Conservation (phyloP, 208 protist genomes). For the Leishmania martiniquensis region DNA sequence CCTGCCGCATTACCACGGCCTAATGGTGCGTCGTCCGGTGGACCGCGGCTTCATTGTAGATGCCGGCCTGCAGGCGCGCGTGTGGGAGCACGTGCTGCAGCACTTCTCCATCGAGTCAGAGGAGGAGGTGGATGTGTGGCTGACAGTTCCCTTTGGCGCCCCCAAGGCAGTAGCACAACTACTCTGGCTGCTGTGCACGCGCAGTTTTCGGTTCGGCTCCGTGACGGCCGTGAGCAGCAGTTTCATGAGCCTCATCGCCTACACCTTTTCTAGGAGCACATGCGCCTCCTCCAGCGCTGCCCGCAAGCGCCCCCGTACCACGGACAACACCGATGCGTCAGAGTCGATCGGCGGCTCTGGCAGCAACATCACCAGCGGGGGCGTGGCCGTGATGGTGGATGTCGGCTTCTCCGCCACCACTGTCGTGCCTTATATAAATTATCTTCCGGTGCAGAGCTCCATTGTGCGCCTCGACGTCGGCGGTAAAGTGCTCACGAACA, state of each 20-base stretch:
- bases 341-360: background rate
- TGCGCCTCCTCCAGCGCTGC: background rate
- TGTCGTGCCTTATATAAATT: conserved; percentile 77
- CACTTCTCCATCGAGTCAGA: conserved; percentile 70
- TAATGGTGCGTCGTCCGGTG: conserved; percentile 82
- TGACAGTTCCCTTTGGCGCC: conserved; percentile 70
- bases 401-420: conserved; percentile 80
- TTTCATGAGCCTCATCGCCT: conserved; percentile 60
- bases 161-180: conserved; percentile 57
- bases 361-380: background rate
- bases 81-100: conserved; percentile 85
- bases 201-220: conserved; percentile 65
- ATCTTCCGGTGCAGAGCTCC: conserved; percentile 62
- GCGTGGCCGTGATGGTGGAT: conserved; percentile 60
- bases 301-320: conserved; percentile 15
- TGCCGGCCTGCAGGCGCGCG: conserved; percentile 55
- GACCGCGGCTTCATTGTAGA: conserved; percentile 82
- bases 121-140: conserved; percentile 57
- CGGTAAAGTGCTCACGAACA: conserved; percentile 84
- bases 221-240: conserved; percentile 72
- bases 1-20: conserved; percentile 79
- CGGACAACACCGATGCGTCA: background rate
- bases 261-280: conserved; percentile 16
- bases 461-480: conserved; percentile 69
- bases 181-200: conserved; percentile 53